These are phyloP conservation scores for Botrytis sinoallii DNA, from an alignment of 2,329 filamentous ascomycete genomes.

Conservation along the genomic window DNA sequence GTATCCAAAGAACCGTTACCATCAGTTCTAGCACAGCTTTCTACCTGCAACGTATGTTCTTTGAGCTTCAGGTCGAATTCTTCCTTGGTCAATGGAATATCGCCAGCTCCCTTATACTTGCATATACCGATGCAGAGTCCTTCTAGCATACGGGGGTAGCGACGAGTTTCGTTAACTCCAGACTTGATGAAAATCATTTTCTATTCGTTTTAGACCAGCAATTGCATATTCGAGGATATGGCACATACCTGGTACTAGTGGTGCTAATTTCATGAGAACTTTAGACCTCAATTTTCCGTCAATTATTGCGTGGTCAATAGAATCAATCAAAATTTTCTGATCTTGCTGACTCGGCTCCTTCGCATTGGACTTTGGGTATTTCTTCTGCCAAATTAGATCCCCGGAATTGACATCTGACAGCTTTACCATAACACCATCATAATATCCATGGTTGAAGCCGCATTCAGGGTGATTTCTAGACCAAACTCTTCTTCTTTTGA, in stretches of 20 bases:
- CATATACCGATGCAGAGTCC: conserved; percentile 2
- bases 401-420: not conserved
- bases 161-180: not conserved
- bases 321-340: not conserved
- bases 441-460: not conserved
- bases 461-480: not conserved
- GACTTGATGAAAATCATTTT: not conserved
- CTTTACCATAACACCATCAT: not conserved
- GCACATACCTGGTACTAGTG: not conserved
- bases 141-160: not conserved
- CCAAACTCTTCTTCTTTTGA: not conserved
- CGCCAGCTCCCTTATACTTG: not conserved
- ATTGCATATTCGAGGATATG: not conserved
- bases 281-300: not conserved
- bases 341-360: not conserved
- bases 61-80: not conserved
- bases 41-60: not conserved
- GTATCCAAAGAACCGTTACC: not conserved
- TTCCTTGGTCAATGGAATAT: not conserved
- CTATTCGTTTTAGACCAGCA: not conserved
- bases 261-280: not conserved
- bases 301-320: not conserved
- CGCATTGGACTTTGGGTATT: not conserved
- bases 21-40: not conserved
- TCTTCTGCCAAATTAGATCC: not conserved